These are phyloP conservation scores for peach (Prunus persica) DNA, from an alignment of 306 rosid species.

Conservation along the genomic window Prunus_persica_NCBIv2 NC_034009.1:9289501-9290000, in stretches of 20 bases:
- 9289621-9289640: constrained; percentile 10
- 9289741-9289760: constrained; percentile 65
- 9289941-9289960: constrained; percentile 75
- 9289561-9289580: constrained; percentile 20
- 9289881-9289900: background rate
- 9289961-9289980: constrained; percentile 97
- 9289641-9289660: constrained; percentile 2
- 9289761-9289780: constrained; percentile 68
- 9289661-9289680: background rate
- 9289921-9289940: constrained; percentile 89
- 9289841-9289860: constrained; percentile 5
- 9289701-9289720: constrained; percentile 12
- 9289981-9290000: constrained; percentile 88
- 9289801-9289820: constrained; percentile 71
- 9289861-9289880: background rate
- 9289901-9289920: constrained; percentile 96
- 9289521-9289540: constrained; percentile 5
- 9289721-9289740: constrained; percentile 49
- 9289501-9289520: constrained; percentile 10
- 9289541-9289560: constrained; percentile 17
- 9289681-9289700: constrained; percentile 9
- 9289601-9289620: background rate
- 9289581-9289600: background rate
- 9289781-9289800: constrained; percentile 95
- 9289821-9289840: background rate